Conservation (phyloP, 768 basidiomycete species). For the Lyophyllum semitale region DNA sequence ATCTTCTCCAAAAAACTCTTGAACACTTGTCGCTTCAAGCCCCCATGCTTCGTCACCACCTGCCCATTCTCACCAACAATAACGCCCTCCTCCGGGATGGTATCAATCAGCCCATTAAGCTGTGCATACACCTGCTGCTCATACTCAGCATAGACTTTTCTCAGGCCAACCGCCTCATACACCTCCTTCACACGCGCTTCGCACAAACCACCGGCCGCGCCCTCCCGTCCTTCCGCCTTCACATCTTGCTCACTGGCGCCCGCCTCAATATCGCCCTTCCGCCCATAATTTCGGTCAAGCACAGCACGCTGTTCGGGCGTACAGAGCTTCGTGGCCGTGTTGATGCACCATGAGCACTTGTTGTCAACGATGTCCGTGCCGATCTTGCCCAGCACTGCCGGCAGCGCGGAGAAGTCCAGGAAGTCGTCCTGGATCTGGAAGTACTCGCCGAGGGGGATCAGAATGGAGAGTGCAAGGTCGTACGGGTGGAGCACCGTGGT, state of each 20-base stretch:
- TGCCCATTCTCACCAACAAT: slow-evolving; percentile 29
- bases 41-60: slow-evolving; percentile 14
- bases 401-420: slow-evolving; percentile 90
- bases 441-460: slow-evolving; percentile 92
- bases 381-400: slow-evolving; percentile 92
- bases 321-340: slow-evolving; percentile 70
- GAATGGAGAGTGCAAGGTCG: slow-evolving; percentile 73
- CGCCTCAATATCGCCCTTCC: slow-evolving; percentile 33
- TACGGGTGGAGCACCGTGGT: slow-evolving; percentile 52
- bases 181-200: slow-evolving; percentile 51
- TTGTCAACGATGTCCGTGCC: slow-evolving; percentile 98
- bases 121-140: slow-evolving; percentile 71
- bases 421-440: slow-evolving; percentile 99
- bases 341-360: slow-evolving; percentile 97
- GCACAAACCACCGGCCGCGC: slow-evolving; percentile 52
- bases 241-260: slow-evolving; percentile 11
- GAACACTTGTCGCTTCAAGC: slow-evolving; percentile 70
- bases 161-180: slow-evolving; percentile 69
- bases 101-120: slow-evolving; percentile 68
- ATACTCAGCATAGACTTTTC: slow-evolving; percentile 69
- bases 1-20: slow-evolving; percentile 88
- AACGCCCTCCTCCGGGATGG: slow-evolving; percentile 59
- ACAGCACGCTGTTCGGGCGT: slow-evolving; percentile 54
- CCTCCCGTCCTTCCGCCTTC: slow-evolving; percentile 15
- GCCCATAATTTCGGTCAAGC: slow-evolving; percentile 54